These are phyloP conservation scores for Claviceps maximensis DNA, from an alignment of 2,329 filamentous ascomycete genomes.

Conservation along the genomic window DNA sequence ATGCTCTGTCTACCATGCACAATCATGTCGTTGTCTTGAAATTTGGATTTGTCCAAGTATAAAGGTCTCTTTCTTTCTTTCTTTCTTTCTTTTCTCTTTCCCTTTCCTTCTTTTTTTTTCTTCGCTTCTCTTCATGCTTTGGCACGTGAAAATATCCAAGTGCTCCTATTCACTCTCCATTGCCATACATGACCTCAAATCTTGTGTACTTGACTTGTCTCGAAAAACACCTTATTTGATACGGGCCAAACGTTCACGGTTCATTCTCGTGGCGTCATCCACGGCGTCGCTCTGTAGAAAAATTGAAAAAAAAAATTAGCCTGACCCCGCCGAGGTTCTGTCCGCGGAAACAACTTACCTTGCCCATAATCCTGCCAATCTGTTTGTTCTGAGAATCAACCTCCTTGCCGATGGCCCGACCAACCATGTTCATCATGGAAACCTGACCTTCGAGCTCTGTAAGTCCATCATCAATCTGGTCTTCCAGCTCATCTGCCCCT, in stretches of 20 bases:
- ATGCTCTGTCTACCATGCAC: background rate
- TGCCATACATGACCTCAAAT: background rate
- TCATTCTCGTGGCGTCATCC: conserved; percentile 69
- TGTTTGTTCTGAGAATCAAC: conserved; percentile 62
- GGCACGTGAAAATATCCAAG: background rate
- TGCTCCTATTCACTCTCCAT: background rate
- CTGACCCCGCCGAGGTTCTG: background rate
- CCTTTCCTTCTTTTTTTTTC: background rate
- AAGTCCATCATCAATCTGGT: conserved; percentile 42
- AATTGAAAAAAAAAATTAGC: conserved; percentile 16
- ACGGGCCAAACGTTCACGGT: conserved; percentile 56
- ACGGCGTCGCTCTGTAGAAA: conserved; percentile 61
- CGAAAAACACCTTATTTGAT: conserved; percentile 26
- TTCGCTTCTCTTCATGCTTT: background rate
- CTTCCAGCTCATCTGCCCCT: conserved; percentile 30
- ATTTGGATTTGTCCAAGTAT: background rate
- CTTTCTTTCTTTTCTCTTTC: too few relatives aligned
- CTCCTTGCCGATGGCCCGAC: conserved; percentile 60
- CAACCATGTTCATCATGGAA: conserved; percentile 58
- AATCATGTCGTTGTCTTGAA: background rate
- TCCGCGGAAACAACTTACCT: conserved; percentile 36
- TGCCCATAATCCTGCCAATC: conserved; percentile 63
- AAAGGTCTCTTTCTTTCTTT: background rate
- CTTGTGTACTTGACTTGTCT: background rate
- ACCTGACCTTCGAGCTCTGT: conserved; percentile 60